These are phyloP conservation scores for Diaporthe nobilis DNA, from an alignment of 2,329 filamentous ascomycete genomes.

Conservation along the genomic window DNA sequence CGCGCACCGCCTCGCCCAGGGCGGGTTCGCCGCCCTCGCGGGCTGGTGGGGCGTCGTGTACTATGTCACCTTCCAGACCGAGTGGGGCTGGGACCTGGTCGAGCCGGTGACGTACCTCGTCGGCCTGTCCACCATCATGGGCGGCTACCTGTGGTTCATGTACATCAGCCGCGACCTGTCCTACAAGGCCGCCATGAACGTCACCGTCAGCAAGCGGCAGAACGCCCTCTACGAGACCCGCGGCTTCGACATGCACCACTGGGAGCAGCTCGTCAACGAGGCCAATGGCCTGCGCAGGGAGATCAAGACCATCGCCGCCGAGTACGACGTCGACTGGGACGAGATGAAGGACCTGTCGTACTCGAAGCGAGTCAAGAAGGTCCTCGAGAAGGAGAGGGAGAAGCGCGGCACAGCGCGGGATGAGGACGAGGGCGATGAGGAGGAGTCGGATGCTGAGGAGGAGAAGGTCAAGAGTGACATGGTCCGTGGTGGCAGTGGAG, in stretches of 20 bases:
- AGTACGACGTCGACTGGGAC: conserved; percentile 94
- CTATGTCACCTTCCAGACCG: conserved; percentile 78
- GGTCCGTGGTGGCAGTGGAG: not conserved
- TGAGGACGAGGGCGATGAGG: conserved; percentile 57
- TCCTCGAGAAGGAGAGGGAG: conserved; percentile 67
- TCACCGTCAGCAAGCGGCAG: conserved; percentile 86
- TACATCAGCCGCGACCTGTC: conserved; percentile 92
- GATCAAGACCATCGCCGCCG: conserved; percentile 83
- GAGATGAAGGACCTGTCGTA: conserved; percentile 79
- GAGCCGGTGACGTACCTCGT: conserved; percentile 93
- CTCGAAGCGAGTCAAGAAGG: conserved; percentile 70
- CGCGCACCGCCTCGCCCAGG: conserved; percentile 84
- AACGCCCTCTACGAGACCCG: conserved; percentile 80
- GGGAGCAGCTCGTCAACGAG: conserved; percentile 85
- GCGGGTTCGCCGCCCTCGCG: conserved; percentile 80
- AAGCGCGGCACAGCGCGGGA: conserved; percentile 53
- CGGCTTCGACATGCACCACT: conserved; percentile 82
- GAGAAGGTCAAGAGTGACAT: conserved; percentile 48
- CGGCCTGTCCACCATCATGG: conserved; percentile 87
- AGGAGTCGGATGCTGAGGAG: conserved; percentile 53
- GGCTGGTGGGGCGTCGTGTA: conserved; percentile 90
- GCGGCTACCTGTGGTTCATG: conserved; percentile 93
- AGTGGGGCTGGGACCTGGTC: conserved; percentile 90
- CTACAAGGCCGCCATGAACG: conserved; percentile 88
- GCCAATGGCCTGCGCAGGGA: conserved; percentile 83